phyloP scores from a whole-genome alignment of 2,329 filamentous ascomycete genomes.

The Xylariaceae sp. region DNA sequence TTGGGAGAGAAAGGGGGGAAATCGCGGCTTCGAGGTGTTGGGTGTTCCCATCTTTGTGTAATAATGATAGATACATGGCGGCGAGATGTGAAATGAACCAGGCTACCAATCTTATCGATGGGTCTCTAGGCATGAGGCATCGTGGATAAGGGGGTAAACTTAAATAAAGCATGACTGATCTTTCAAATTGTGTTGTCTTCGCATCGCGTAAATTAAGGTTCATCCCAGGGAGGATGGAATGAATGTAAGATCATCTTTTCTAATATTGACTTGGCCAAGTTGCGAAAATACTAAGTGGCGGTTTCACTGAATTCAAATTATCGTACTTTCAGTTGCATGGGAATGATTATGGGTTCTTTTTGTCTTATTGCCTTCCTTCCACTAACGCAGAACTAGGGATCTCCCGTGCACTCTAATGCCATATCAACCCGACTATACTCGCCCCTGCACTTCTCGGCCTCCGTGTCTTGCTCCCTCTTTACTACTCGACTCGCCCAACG shows the following conservation, averaged over 20 bases:
- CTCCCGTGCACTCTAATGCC: slow-evolving; percentile 22
- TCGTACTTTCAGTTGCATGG: slow-evolving; percentile 12
- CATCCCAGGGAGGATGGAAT: neutral
- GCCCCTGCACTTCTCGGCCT: slow-evolving; percentile 23
- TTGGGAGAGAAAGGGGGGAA: neutral
- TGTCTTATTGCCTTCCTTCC: slow-evolving; percentile 31
- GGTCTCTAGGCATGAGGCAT: neutral
- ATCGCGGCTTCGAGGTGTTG: neutral
- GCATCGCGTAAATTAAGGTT: neutral
- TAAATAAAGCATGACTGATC: neutral
- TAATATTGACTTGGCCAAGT: too few relatives aligned
- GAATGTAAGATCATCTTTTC: neutral
- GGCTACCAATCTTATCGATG: neutral
- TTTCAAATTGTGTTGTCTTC: neutral
- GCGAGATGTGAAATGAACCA: neutral
- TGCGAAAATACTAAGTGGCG: too few relatives aligned
- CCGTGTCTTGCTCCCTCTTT: slow-evolving; percentile 22
- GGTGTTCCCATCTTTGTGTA: slow-evolving; percentile 4
- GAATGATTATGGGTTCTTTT: slow-evolving; percentile 24
- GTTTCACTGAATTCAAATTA: slow-evolving; percentile 9
- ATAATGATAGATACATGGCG: slow-evolving; percentile 6
- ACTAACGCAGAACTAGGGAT: slow-evolving; percentile 25
- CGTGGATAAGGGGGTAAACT: neutral
- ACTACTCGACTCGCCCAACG: slow-evolving; percentile 13
- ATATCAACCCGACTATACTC: slow-evolving; percentile 24